Base-by-base conservation (phyloP, 805 yeast genomes). In the Suhomyces faveliae region DNA sequence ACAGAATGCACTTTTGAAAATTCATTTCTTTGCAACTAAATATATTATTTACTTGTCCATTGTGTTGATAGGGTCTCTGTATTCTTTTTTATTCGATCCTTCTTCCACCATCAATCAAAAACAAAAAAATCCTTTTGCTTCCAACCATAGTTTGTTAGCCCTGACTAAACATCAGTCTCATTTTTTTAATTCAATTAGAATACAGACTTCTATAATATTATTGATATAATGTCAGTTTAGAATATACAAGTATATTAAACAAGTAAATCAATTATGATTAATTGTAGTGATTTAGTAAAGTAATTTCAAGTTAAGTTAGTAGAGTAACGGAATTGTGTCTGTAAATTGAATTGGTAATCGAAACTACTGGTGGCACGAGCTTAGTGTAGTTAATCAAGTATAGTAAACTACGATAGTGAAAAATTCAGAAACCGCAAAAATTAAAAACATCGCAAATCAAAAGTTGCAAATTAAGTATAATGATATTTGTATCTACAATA, bases 101-200 rank as follows among this genome's bases (percentile, higher is more conserved):
- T 33, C 21, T 33, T 20, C 13, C 15, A 3, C 10, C 7, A 33
- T 33, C 37, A 15, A 15, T 33, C 37, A 33, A 15, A 15, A 33
- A 33, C 20, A 33, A 33, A 33, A 13, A 12, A 27, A 24, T 7
- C 27, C 27, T 24, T 24, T 24, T 27, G 30, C 30, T 10, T 27
- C 4, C 30, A 27, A 27, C 12, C 30, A 27, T 7, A 11, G 13
- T 4, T 27, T 27, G 30, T 27, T 27, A 5, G 27, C 27, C 9
- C 27, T 24, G 6, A 24, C 27, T 24, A 24, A 24, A 6, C 27
- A 24, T 10, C 35, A 11, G 10, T 19, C 38, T 15, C 24, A 37
- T 39, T 42, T 40, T 42, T 42, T 42, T 42, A 42, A 30, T 42
- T 42, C 44, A 42, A n/a, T n/a, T n/a, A n/a, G n/a, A n/a, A n/a